Conservation (phyloP, 179 eudicot genomes). For the Vitellaria paradoxa region DNA sequence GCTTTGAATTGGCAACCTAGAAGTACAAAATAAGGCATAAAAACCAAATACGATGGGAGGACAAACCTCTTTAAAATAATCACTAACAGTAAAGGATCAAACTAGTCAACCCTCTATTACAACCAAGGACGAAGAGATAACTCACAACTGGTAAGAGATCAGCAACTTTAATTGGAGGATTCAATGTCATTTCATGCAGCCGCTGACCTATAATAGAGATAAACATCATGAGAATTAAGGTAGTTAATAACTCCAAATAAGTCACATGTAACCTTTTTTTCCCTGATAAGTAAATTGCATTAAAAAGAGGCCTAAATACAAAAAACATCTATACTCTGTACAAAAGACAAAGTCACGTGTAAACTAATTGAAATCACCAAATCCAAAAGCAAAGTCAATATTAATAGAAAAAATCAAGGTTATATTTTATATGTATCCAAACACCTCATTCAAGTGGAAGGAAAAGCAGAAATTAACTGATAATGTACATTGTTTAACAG, state of each 20-base stretch:
- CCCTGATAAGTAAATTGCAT: too few species aligned
- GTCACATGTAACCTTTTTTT: too few species aligned
- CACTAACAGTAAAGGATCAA: not conserved
- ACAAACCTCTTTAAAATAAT: not conserved
- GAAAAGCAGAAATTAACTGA: not conserved
- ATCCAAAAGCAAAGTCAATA: not conserved
- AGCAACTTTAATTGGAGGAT: conserved; percentile 56
- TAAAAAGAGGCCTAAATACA: too few species aligned
- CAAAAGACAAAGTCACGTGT: not conserved
- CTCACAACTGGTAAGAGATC: conserved; percentile 68
- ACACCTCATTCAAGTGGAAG: not conserved
- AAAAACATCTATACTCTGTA: too few species aligned
- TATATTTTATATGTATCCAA: not conserved
- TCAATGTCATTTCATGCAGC: conserved; percentile 78
- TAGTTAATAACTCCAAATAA: too few species aligned
- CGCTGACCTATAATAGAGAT: conserved; percentile 62
- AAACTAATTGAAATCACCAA: conserved; percentile 4
- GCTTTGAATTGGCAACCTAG: conserved; percentile 61
- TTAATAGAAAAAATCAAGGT: not conserved
- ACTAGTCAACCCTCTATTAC: not conserved
- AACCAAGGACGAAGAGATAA: conserved; percentile 14
- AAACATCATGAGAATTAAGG: not conserved
- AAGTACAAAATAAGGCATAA: conserved; percentile 12
- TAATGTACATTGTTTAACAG: conserved; percentile 70
- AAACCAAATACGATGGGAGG: not conserved